phyloP scores from a whole-genome alignment of 352 stramenopile species.

The Pythium biforme region DNA sequence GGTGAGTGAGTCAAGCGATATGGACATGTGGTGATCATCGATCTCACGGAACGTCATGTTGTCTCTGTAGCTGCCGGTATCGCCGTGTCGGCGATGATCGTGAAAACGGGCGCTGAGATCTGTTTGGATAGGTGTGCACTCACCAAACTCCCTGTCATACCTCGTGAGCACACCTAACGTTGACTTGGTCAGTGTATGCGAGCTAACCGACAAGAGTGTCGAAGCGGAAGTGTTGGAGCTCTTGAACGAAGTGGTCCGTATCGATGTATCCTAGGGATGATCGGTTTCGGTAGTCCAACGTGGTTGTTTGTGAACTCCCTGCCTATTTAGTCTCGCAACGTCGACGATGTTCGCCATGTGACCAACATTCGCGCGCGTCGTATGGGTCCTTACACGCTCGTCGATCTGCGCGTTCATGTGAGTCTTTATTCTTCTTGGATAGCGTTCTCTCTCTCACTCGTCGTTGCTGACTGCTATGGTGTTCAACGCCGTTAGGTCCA shows the following conservation, averaged over 20 bases:
- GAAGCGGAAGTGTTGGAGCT: conserved; percentile 78
- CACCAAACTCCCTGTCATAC: background rate
- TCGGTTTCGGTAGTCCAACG: background rate
- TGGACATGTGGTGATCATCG: background rate
- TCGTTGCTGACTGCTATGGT: background rate
- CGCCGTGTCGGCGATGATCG: conserved; percentile 86
- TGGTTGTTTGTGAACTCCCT: too few species aligned
- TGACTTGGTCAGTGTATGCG: conserved; percentile 59
- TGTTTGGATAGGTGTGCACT: conserved; percentile 63
- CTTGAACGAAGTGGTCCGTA: conserved; percentile 64
- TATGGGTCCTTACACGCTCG: conserved; percentile 86
- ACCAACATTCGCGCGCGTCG: conserved; percentile 79
- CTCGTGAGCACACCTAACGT: background rate
- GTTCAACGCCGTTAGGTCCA: conserved; percentile 40
- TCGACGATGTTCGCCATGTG: conserved; percentile 77
- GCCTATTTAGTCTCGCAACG: conserved; percentile 59
- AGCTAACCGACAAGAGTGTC: conserved; percentile 84
- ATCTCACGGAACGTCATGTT: background rate
- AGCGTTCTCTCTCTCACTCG: too few species aligned
- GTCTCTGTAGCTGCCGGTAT: conserved; percentile 62
- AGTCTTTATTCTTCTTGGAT: conserved; percentile 14
- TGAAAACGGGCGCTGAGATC: conserved; percentile 84
- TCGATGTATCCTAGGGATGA: background rate
- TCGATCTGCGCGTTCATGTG: conserved; percentile 85
- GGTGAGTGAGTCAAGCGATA: conserved; percentile 33